These are phyloP conservation scores for Petrea volubilis DNA, from an alignment of 257 asterid species.

Conservation along the genomic window DNA sequence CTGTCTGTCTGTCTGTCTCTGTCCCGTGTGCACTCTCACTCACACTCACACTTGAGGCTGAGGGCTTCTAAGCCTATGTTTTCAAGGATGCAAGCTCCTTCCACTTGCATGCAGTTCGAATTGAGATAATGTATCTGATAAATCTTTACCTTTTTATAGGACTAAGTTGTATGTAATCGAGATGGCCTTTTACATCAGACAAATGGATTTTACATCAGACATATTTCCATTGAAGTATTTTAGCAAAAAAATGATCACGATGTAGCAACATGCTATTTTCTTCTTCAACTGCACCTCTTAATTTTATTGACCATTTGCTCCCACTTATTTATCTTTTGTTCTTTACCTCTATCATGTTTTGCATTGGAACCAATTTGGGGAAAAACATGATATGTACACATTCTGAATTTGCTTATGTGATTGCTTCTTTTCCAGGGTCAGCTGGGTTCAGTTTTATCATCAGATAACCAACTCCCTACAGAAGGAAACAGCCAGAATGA, in stretches of 20 bases:
- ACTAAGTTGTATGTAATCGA: not conserved
- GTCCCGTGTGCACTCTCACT: too few species aligned
- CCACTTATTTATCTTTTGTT: too few species aligned
- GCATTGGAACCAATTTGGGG: constrained; percentile 7
- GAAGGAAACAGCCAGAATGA: constrained; percentile 45
- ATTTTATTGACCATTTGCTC: not conserved
- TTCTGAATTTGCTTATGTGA: not conserved
- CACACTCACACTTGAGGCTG: too few species aligned
- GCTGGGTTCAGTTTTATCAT: constrained; percentile 52
- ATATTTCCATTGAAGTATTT: not conserved
- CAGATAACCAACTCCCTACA: constrained; percentile 53
- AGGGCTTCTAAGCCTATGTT: not conserved
- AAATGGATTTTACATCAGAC: too few species aligned
- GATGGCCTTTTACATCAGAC: not conserved
- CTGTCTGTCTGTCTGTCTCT: too few species aligned
- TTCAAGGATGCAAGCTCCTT: not conserved
- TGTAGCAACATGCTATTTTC: not conserved
- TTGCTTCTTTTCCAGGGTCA: constrained; percentile 48
- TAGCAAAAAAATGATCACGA: not conserved
- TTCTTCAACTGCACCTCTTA: not conserved
- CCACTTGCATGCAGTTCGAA: constrained; percentile 2
- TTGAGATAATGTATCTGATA: not conserved
- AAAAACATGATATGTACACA: constrained; percentile 3
- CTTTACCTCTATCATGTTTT: not conserved
- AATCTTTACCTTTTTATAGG: not conserved